Percentiles rank a stretch among this genome's conserved stretches.
These are phyloP conservation scores for Eragrostis curvula DNA, from an alignment of 176 grass and related monocot species.

Conservation along the genomic window DNA sequence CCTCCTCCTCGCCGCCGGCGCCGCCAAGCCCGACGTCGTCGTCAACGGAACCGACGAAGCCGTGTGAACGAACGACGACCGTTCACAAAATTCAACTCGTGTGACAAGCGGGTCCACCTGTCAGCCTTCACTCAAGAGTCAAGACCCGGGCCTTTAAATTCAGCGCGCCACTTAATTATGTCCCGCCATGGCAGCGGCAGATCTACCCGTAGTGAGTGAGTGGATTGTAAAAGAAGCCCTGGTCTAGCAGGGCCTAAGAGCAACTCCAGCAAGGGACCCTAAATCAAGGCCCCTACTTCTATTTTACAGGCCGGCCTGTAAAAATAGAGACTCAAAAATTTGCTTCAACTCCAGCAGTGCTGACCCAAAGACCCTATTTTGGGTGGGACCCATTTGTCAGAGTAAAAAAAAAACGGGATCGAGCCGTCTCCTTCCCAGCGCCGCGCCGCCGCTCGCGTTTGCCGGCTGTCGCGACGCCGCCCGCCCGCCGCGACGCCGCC, in stretches of 20 bases:
- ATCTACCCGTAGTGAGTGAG: constrained; percentile 18
- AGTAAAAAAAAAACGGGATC: no score
- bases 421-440: no score
- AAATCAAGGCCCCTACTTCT: no score
- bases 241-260: not conserved
- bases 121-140: not conserved
- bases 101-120: not conserved
- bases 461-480: no score
- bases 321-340: no score
- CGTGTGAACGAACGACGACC: constrained; percentile 21
- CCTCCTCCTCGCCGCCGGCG: constrained; percentile 27
- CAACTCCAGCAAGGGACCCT: no score
- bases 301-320: no score
- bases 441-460: no score
- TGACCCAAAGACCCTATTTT: no score
- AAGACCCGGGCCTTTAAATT: constrained; percentile 7
- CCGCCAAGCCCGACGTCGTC: constrained; percentile 20
- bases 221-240: not conserved
- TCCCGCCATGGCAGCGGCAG: not conserved
- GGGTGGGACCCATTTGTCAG: no score
- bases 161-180: not conserved
- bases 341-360: no score
- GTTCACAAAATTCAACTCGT: not conserved
- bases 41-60: constrained; percentile 32
- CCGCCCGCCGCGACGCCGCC: no score